Base-by-base conservation (phyloP, 2,329 filamentous ascomycete genomes). In the Aspergillus pseudoterreus region DNA sequence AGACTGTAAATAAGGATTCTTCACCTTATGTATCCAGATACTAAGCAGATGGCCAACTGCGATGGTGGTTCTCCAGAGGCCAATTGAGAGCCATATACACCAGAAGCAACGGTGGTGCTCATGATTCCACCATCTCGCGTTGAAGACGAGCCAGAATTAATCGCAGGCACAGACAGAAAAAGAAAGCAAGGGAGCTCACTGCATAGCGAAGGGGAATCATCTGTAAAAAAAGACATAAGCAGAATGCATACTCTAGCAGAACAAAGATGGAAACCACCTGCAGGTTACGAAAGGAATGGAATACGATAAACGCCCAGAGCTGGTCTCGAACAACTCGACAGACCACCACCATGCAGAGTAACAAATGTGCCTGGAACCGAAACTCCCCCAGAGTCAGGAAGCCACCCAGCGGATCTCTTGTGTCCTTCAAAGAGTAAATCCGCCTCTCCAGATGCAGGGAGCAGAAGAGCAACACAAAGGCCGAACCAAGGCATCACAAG, bases 171-270 rank as follows among this genome's bases (percentile, higher is more conserved):
- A 47, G 21, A 35, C 12, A 49, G 14, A 27, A 35, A 47, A 47
- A 27, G 33, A 21, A 36, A 14, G 21, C 21, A 8, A 6, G 6
- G 22, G 32, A 57, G 50, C 47, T 49, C 54, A 55, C 46, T 50
- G 53, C 49, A 45, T 51, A 56, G 52, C 56, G 56, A 61, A 49
- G 63, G 63, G 64, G 63, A 67, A 67, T 66, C 64, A 65, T 65
- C 61, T 57, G 53, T 51, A 49, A 58, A 41, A 55, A 45, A 45
- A 55, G 43, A 53, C 32, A 47, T 56, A 43, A 51, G 49, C 11
- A 38, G 33, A 45, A 51, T 44, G 33, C 27, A 27, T 39, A 19
- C 27, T 30, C 54, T 35, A 39, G 27, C 14, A 15, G 36, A 38
- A 53, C 39, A 47, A 45, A 41, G 43, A 35, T 38, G 35, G 12